Conservation (phyloP, 2,329 filamentous ascomycete genomes). For the Neofusicoccum sp. region DNA sequence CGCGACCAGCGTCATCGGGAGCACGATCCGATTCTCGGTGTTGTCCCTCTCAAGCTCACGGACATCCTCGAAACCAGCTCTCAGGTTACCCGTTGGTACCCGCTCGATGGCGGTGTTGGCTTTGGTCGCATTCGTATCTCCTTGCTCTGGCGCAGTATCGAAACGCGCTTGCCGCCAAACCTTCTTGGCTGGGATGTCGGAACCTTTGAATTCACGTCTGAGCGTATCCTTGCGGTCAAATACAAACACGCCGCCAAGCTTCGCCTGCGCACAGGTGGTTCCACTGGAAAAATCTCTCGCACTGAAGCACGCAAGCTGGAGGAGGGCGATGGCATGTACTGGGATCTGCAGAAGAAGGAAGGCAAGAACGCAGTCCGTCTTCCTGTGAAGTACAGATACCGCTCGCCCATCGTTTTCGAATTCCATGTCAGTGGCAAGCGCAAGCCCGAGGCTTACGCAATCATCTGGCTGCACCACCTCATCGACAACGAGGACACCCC, state of each 20-base stretch:
- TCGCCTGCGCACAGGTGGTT: constrained; percentile 79
- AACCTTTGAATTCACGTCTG: constrained; percentile 81
- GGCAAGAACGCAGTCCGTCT: constrained; percentile 63
- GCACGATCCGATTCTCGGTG: constrained; percentile 90
- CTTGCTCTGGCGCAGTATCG: constrained; percentile 83
- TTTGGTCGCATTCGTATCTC: constrained; percentile 89
- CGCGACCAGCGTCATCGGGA: constrained; percentile 86
- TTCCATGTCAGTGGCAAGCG: constrained; percentile 71
- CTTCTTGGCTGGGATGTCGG: constrained; percentile 94
- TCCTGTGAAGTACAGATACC: constrained; percentile 86
- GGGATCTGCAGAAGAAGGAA: constrained; percentile 53
- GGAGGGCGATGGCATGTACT: constrained; percentile 61
- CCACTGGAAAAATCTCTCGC: constrained; percentile 66
- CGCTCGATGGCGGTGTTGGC: constrained; percentile 87
- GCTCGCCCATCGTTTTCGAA: constrained; percentile 86
- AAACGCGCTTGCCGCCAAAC: constrained; percentile 77
- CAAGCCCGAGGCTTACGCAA: constrained; percentile 70
- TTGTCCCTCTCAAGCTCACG: constrained; percentile 82
- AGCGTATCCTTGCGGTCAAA: constrained; percentile 63
- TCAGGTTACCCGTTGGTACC: constrained; percentile 89
- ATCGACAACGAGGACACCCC: constrained; percentile 73
- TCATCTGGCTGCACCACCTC: constrained; percentile 83
- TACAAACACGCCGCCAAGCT: constrained; percentile 67
- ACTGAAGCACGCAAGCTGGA: constrained; percentile 59
- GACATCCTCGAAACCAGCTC: constrained; percentile 86